Conservation (phyloP, 371 early-diverging fungal species). For the Smittium culicis region DNA sequence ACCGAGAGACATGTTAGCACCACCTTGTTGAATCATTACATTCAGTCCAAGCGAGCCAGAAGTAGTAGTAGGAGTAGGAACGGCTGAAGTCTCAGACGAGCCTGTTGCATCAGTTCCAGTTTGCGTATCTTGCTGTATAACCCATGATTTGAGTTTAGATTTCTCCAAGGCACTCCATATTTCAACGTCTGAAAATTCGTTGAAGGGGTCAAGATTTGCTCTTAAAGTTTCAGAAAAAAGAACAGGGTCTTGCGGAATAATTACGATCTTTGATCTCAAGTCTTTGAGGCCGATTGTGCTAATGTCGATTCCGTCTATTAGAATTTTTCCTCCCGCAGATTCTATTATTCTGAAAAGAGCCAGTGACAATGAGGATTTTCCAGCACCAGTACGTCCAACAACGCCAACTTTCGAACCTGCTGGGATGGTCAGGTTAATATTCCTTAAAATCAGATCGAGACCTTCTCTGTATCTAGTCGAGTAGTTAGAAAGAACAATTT, state of each 20-base stretch:
- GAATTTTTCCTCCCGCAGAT: conserved; percentile 29
- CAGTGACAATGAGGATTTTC: conserved; percentile 35
- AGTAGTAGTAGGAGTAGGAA: too few species aligned
- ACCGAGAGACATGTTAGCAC: conserved; percentile 71
- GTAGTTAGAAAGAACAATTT: conserved; percentile 35
- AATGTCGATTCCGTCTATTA: conserved; percentile 40
- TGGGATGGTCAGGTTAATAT: conserved; percentile 26
- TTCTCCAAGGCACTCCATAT: conserved; percentile 57
- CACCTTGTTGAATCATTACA: conserved; percentile 50
- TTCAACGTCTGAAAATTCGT: conserved; percentile 35
- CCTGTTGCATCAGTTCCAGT: too few species aligned
- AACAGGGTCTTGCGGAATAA: conserved; percentile 48
- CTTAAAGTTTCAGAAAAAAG: conserved; percentile 49
- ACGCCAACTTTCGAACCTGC: conserved; percentile 32
- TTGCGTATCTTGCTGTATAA: too few species aligned
- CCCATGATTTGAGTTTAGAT: background rate
- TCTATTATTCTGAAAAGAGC: conserved; percentile 43
- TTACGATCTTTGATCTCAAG: conserved; percentile 36
- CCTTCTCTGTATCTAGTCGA: conserved; percentile 36
- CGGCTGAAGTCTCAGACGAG: too few species aligned
- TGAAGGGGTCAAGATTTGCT: conserved; percentile 40
- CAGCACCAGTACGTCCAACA: conserved; percentile 40
- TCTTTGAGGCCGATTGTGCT: conserved; percentile 28
- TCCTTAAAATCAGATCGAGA: conserved; percentile 30
- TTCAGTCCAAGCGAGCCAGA: conserved; percentile 43